Percentiles rank a stretch among this genome's conserved stretches.
Evolutionary conservation across 2,329 filamentous ascomycete species (phyloP).

Genomic region (Trichoderma citrinoviride): DNA sequence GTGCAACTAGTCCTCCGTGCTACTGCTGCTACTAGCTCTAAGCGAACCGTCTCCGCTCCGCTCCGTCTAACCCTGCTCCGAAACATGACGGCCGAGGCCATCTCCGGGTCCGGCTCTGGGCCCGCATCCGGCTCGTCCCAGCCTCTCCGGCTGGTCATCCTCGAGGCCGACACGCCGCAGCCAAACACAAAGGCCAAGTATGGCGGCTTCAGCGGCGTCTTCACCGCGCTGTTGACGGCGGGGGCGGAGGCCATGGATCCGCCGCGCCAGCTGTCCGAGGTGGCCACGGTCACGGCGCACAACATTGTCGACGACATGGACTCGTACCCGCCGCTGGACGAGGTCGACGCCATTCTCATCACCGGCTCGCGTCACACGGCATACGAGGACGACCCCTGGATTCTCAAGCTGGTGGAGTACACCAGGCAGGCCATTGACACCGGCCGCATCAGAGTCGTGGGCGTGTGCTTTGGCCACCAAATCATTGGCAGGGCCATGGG

Average conservation of each 20-base stretch:
- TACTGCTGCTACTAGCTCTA: background rate
- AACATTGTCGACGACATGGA: constrained; percentile 66
- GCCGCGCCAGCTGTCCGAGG: constrained; percentile 41
- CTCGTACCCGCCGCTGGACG: constrained; percentile 68
- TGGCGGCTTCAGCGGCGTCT: constrained; percentile 70
- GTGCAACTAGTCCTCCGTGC: background rate
- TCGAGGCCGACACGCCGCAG: constrained; percentile 82
- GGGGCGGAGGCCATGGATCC: constrained; percentile 49
- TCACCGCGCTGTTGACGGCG: constrained; percentile 56
- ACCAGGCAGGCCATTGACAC: constrained; percentile 33
- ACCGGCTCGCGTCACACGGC: constrained; percentile 65
- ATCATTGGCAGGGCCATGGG: constrained; percentile 45
- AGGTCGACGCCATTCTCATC: constrained; percentile 79
- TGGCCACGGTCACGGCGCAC: constrained; percentile 61
- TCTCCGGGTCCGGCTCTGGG: constrained; percentile 17
- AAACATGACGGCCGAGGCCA: constrained; percentile 15
- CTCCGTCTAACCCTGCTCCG: background rate
- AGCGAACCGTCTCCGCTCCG: background rate
- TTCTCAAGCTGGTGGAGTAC: constrained; percentile 42
- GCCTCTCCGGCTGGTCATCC: constrained; percentile 74
- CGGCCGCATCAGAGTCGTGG: constrained; percentile 60
- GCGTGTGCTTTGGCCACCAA: constrained; percentile 50
- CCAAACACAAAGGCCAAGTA: constrained; percentile 62
- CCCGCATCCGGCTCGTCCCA: constrained; percentile 28
- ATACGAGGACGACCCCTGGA: constrained; percentile 45